phyloP scores from a whole-genome alignment of 352 stramenopile species.

The Globisporangium lucens region DNA sequence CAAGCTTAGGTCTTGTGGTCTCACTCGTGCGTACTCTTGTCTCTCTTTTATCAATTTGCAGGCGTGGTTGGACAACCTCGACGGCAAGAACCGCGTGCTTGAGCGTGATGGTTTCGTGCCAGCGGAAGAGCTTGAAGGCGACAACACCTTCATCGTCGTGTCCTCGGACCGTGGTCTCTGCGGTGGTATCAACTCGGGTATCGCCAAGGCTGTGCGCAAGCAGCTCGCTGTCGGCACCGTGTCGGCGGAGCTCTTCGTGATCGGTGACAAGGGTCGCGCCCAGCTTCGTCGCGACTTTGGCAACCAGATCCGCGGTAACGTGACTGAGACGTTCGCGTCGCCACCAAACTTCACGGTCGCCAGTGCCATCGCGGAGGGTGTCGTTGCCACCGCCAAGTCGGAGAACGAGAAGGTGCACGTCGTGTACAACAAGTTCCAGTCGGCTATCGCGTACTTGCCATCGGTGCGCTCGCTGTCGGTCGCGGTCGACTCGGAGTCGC shows the following conservation, averaged over 20 bases:
- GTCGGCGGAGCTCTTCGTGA: conserved; percentile 89
- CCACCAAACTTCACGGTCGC: conserved; percentile 92
- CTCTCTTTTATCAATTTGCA: conserved; percentile 4
- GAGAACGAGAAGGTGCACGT: conserved; percentile 95
- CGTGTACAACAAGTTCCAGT: conserved; percentile 97
- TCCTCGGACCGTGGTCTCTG: conserved; percentile 98
- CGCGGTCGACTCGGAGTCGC: conserved; percentile 55
- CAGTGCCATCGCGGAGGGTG: conserved; percentile 87
- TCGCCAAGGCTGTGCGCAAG: conserved; percentile 88
- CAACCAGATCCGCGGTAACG: conserved; percentile 63
- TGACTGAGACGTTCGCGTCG: conserved; percentile 77
- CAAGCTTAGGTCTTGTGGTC: neutral
- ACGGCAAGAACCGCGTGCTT: conserved; percentile 68
- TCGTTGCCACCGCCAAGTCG: conserved; percentile 55
- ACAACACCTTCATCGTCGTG: conserved; percentile 94
- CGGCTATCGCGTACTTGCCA: conserved; percentile 94
- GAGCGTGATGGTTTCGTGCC: conserved; percentile 87
- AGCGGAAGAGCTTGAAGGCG: conserved; percentile 74
- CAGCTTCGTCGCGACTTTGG: conserved; percentile 89
- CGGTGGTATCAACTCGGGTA: conserved; percentile 97
- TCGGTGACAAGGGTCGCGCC: conserved; percentile 96
- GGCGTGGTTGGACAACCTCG: conserved; percentile 81
- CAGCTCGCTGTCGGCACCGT: conserved; percentile 70
- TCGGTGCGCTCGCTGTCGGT: conserved; percentile 82
- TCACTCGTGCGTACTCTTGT: neutral